phyloP scores from a whole-genome alignment of 2,329 filamentous ascomycete species.

The Xylaria polymorpha region DNA sequence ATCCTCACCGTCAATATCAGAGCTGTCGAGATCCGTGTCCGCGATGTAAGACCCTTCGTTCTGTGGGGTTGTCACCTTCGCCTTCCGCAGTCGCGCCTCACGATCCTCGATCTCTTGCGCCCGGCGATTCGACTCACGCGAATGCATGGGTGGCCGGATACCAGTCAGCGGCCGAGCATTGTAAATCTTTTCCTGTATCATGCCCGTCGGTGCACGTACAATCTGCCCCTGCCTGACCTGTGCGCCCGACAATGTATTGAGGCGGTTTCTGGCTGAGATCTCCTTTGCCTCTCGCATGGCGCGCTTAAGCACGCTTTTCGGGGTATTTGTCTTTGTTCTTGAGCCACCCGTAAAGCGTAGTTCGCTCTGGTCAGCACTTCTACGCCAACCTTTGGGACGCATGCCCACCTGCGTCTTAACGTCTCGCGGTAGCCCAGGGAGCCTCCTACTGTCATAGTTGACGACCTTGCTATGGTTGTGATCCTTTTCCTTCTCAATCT shows the following conservation, averaged over 20 bases:
- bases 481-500: constrained; percentile 67
- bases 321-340: constrained; percentile 63
- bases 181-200: constrained; percentile 65
- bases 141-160: constrained; percentile 38
- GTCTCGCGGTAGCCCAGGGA: constrained; percentile 58
- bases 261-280: constrained; percentile 60
- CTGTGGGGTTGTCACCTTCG: constrained; percentile 46
- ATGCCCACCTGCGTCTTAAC: constrained; percentile 41
- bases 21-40: constrained; percentile 55
- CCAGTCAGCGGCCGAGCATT: constrained; percentile 50
- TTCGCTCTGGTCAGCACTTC: constrained; percentile 45
- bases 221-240: constrained; percentile 55
- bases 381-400: constrained; percentile 33
- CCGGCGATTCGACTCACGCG: constrained; percentile 29
- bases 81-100: constrained; percentile 52
- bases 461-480: constrained; percentile 69
- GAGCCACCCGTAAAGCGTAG: constrained; percentile 61
- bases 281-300: constrained; percentile 68
- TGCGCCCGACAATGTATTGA: constrained; percentile 56
- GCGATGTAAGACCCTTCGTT: constrained; percentile 54
- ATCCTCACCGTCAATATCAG: constrained; percentile 41
- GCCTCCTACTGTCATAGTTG: constrained; percentile 54
- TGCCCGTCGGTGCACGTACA: constrained; percentile 61
- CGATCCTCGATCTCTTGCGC: constrained; percentile 50
- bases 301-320: constrained; percentile 66